A percentile compares a stretch with the other conserved stretches of the same genome.
These are phyloP conservation scores for Cutaneotrichosporon spelunceum DNA, from an alignment of 1,284 basidiomycete genomes.

Conservation along the genomic window DNA sequence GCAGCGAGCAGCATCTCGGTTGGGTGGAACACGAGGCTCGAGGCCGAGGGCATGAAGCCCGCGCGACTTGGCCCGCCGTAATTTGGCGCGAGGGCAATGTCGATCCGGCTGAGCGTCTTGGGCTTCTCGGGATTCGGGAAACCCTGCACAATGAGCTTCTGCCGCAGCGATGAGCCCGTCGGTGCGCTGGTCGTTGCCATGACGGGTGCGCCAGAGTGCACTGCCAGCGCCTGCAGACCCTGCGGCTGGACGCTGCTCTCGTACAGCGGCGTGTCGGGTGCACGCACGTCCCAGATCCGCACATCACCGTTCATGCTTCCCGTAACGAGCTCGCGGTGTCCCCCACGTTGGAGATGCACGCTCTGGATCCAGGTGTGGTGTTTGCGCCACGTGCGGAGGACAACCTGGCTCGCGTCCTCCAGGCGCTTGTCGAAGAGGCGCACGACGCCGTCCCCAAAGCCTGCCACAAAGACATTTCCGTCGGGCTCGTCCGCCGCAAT, in stretches of 20 bases:
- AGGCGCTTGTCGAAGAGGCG: constrained; percentile 88
- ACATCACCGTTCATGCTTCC: constrained; percentile 90
- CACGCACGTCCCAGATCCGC: constrained; percentile 86
- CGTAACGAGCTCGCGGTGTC: constrained; percentile 75
- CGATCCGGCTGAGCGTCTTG: constrained; percentile 37
- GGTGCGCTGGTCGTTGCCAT: constrained; percentile 65
- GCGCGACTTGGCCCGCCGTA: constrained; percentile 24
- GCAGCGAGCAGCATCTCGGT: constrained; percentile 50
- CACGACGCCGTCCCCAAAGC: constrained; percentile 89
- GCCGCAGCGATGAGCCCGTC: constrained; percentile 35
- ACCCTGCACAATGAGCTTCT: constrained; percentile 48
- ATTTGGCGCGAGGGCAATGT: constrained; percentile 38
- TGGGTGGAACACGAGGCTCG: constrained; percentile 51
- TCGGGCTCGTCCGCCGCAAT: constrained; percentile 72
- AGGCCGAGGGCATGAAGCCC: constrained; percentile 44
- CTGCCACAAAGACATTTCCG: constrained; percentile 77
- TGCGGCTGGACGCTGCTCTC: constrained; percentile 67
- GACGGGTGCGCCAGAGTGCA: constrained; percentile 79
- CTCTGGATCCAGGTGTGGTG: constrained; percentile 91
- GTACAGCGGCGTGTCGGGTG: constrained; percentile 61
- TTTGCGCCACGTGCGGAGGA: constrained; percentile 69
- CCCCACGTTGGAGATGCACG: constrained; percentile 76
- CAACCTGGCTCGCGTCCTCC: constrained; percentile 78
- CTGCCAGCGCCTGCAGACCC: constrained; percentile 79
- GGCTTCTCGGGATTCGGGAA: constrained; percentile 41